Base-by-base conservation (phyloP, 2,329 filamentous ascomycete species). In the Pestalotiopsis sp. region DNA sequence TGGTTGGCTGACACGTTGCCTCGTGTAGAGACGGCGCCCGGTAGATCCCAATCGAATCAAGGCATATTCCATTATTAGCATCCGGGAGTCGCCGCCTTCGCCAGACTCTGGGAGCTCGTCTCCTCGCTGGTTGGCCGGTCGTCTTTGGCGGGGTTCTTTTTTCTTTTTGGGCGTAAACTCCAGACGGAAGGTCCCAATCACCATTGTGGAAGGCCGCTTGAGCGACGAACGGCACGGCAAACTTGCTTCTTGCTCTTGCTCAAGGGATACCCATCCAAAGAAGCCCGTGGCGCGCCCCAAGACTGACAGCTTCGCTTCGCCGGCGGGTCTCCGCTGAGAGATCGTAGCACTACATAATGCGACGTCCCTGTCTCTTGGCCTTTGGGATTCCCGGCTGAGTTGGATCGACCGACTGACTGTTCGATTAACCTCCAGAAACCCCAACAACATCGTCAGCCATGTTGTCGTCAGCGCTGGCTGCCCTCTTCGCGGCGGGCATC, bases 151-250 rank as follows among this genome's bases (percentile, higher is more conserved):
- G 45, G 45, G 17, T 52, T 59, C 13, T n/a, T 20, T 4, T 17
- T 59, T 9, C 11, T 27, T 25, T 23, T 25, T 25, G 61, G 20
- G 31, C 61, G 38, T 52, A 64, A 20, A 49, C 61, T 64, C 36
- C 61, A 64, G 61, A 64, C 36, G 61, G 61, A 64, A 64, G 61
- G 61, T 64, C 61, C 38, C 23, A 23, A 49, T 64, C 38, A 45
- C 61, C 25, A 61, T 61, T 61, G 31, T n/a, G 59, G 59, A 61
- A 61, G 41, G 61, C 61, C 61, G 23, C 61, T 41, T 2, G 36
- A 25, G n/a, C 20, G 13, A 59, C 12, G 20, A 5, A 25, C 23
- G 20, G 12, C 27, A 59, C 57, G 25, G 3, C 7, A 11, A 59
- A 59, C 57, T 36, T 36, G 27, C 57, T 36, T 59, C 23, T 52